These are phyloP conservation scores for Maudiozyma saulgeensis DNA, from an alignment of 805 yeast species.

Conservation along the genomic window DNA sequence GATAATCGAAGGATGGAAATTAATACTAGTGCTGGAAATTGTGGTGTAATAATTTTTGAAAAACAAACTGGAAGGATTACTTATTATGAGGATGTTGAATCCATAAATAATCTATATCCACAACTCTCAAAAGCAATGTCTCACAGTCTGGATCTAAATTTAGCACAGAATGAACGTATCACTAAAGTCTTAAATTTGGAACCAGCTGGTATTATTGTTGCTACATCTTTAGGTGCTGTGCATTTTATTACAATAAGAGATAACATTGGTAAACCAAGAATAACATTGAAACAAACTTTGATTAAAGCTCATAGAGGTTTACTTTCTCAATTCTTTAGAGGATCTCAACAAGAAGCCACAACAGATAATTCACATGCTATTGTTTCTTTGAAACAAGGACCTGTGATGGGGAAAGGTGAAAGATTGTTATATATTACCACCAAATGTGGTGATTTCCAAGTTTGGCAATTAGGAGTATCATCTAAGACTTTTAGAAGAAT, in stretches of 20 bases:
- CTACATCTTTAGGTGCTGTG: conserved; percentile 63
- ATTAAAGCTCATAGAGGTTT: conserved; percentile 30
- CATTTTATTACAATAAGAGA: conserved; percentile 57
- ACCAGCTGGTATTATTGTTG: conserved; percentile 63
- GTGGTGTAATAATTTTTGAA: conserved; percentile 65
- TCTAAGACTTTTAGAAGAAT: conserved; percentile 34
- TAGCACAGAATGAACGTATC: conserved; percentile 39
- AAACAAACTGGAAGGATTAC: conserved; percentile 47
- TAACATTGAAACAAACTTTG: conserved; percentile 20
- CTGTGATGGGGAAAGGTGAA: conserved; percentile 42
- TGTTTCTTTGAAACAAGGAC: conserved; percentile 49
- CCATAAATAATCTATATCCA: conserved; percentile 22
- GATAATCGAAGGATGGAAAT: not conserved
- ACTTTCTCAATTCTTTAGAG: conserved; percentile 24
- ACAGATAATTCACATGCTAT: conserved; percentile 32
- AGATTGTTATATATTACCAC: conserved; percentile 35
- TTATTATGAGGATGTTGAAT: conserved; percentile 65
- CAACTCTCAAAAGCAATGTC: conserved; percentile 22
- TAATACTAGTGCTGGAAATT: conserved; percentile 19
- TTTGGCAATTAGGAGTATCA: conserved; percentile 41
- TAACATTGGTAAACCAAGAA: conserved; percentile 49
- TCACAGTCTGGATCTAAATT: conserved; percentile 16
- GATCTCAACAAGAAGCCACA: not conserved
- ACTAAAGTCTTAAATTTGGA: conserved; percentile 50
- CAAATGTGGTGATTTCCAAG: conserved; percentile 35